Evolutionary conservation across 768 basidiomycete species (phyloP).

Genomic region (Xanthoconium purpureum): DNA sequence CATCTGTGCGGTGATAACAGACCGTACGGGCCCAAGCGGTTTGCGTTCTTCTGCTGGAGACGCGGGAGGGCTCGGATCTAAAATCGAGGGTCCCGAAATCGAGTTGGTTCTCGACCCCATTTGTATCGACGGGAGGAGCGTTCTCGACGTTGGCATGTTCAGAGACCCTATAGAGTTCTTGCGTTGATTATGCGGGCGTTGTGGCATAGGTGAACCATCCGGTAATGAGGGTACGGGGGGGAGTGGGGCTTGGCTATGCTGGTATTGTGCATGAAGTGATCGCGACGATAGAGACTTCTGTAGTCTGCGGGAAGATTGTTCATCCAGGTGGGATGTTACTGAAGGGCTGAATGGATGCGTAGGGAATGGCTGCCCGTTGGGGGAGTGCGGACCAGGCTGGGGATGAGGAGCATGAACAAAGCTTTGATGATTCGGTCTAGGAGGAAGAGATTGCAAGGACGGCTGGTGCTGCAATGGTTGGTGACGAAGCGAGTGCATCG

Average conservation of each 20-base stretch:
- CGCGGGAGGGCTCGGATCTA: conserved; percentile 78
- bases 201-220: conserved; percentile 32
- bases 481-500: conserved; percentile 30
- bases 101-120: conserved; percentile 51
- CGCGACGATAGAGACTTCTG: conserved; percentile 57
- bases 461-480: conserved; percentile 23
- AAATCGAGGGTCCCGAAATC: conserved; percentile 49
- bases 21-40: conserved; percentile 64
- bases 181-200: conserved; percentile 20
- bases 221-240: conserved; percentile 41
- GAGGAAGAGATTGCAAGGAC: conserved; percentile 13
- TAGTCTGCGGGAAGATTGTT: conserved; percentile 36
- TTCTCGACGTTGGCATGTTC: conserved; percentile 44
- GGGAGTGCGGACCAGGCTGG: conserved; percentile 12
- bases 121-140: conserved; percentile 64
- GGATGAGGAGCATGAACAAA: conserved; percentile 14
- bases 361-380: conserved; percentile 9
- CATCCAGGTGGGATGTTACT: conserved; percentile 39
- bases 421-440: conserved; percentile 12
- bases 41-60: conserved; percentile 67
- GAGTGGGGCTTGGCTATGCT: conserved; percentile 34
- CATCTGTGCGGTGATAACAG: conserved; percentile 83
- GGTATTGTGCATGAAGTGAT: conserved; percentile 55
- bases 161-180: conserved; percentile 17
- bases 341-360: conserved; percentile 12